Conservation (phyloP, 2,329 filamentous ascomycete genomes). For the Claviceps spartinae region DNA sequence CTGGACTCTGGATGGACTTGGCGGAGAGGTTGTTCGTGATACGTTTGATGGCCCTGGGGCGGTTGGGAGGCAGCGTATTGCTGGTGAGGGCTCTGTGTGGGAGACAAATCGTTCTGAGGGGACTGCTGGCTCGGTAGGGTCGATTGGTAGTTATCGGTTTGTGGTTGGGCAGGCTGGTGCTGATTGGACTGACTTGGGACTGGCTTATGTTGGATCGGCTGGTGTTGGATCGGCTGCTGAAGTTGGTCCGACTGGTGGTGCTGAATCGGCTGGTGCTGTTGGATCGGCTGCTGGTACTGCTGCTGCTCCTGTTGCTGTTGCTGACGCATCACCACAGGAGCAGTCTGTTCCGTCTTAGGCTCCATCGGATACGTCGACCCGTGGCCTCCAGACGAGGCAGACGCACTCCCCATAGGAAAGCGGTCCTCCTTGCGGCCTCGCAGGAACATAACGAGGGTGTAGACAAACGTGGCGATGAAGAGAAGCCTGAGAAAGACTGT, state of each 20-base stretch:
- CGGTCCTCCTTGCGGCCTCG: slow-evolving; percentile 24
- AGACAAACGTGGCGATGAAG: slow-evolving; percentile 24
- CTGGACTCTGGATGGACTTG: neutral
- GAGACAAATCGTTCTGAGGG: slow-evolving; percentile 12
- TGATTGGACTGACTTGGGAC: slow-evolving; percentile 9
- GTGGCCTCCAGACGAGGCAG: slow-evolving; percentile 4
- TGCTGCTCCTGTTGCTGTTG: slow-evolving; percentile 11
- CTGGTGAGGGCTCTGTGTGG: slow-evolving; percentile 16
- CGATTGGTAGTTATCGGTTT: slow-evolving; percentile 6
- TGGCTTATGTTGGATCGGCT: neutral
- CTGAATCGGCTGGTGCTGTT: slow-evolving; percentile 8
- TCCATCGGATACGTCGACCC: slow-evolving; percentile 19
- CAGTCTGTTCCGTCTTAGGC: slow-evolving; percentile 15
- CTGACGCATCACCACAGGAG: slow-evolving; percentile 5
- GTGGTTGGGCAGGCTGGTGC: slow-evolving; percentile 10
- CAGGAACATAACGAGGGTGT: slow-evolving; percentile 22
- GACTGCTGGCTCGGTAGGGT: slow-evolving; percentile 11
- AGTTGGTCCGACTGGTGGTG: slow-evolving; percentile 9
- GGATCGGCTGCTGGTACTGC: slow-evolving; percentile 8
- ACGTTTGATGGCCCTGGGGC: slow-evolving; percentile 10
- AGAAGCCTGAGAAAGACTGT: slow-evolving; percentile 19
- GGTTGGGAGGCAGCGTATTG: slow-evolving; percentile 15
- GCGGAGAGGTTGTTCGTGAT: neutral
- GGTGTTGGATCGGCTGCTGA: neutral
- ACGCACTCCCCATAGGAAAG: slow-evolving; percentile 13